Conservation (phyloP, 441 rosid species). For the Adansonia gregorii region DNA sequence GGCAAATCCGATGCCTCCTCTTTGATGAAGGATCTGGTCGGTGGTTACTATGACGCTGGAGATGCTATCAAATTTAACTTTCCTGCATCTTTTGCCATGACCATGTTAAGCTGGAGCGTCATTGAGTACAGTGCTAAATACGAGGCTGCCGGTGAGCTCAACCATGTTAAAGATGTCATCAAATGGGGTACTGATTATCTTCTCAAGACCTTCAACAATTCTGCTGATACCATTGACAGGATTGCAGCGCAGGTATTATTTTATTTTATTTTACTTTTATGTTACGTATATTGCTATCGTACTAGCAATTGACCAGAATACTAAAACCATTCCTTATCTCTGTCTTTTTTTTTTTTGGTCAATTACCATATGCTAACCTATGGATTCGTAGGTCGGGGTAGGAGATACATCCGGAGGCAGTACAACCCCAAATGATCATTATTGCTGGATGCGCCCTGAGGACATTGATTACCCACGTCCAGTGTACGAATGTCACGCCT, state of each 20-base stretch:
- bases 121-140: constrained; percentile 90
- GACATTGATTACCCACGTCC: constrained; percentile 74
- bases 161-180: constrained; percentile 69
- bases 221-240: constrained; percentile 62
- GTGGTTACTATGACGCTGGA: constrained; percentile 93
- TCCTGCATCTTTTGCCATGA: constrained; percentile 79
- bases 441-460: constrained; percentile 98
- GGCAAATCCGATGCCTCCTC: constrained; percentile 56
- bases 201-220: constrained; percentile 71
- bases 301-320: not conserved
- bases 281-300: not conserved
- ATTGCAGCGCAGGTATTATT: constrained; percentile 66
- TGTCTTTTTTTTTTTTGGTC: not conserved
- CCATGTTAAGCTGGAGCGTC: constrained; percentile 97
- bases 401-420: constrained; percentile 76
- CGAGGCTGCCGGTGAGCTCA: constrained; percentile 81
- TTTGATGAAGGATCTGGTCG: constrained; percentile 59
- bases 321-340: not conserved
- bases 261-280: not conserved
- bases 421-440: constrained; percentile 67
- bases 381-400: constrained; percentile 59
- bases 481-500: constrained; percentile 45
- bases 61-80: constrained; percentile 89
- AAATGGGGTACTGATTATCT: constrained; percentile 80
- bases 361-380: not conserved